Evolutionary conservation across 202 grass and related monocot species (phyloP), one percentile per base, ranked within the genome.

Genomic region (Carex sylvatica): DNA sequence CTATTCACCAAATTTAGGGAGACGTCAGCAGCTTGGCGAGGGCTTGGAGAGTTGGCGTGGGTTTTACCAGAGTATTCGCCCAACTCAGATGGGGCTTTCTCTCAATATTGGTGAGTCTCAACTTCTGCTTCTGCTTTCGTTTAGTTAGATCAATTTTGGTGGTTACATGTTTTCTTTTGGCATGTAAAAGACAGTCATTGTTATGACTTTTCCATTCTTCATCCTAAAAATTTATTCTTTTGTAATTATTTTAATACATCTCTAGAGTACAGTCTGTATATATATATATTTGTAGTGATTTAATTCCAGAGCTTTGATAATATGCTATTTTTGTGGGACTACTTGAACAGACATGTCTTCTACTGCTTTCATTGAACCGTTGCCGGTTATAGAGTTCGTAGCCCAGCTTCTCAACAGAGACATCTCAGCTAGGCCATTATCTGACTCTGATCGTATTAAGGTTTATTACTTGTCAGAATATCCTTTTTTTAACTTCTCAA

Each of bases 61-160:
- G 60, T 98, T 98, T 87, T 98, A 98, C 77, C 95, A 98, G 85
- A 94, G 92, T 79, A 98, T 98, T 85, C 91, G 95, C 46, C 95
- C 94, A 6, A 97, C 94, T 13, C 94, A 97, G 76, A 97, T 97
- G 94, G 94, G 94, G 13, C 87, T 97, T 24, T 98, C 95, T 2
- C 86, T 98, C 70, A 98, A 98, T 86, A 98, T 98, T 23, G 95
- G 92, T 98, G 54, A 88, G 86, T 90, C 79, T 55, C 2, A 52
- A 15, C 36, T 53, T 70, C 20, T 71, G 70, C 26, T 4, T 90
- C 63, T 55, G 61, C 16, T 56, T 28, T 80, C 30, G 80, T 2
- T 33, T 78, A 16, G n/a, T 90, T 65, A 62, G 47, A 12, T 1
- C 15, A 1, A 47, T 80, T 68, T 84, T 82, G 24, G 71, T 24